Base-by-base conservation (phyloP, 2,329 filamentous ascomycete genomes). In the Fusarium sp. region DNA sequence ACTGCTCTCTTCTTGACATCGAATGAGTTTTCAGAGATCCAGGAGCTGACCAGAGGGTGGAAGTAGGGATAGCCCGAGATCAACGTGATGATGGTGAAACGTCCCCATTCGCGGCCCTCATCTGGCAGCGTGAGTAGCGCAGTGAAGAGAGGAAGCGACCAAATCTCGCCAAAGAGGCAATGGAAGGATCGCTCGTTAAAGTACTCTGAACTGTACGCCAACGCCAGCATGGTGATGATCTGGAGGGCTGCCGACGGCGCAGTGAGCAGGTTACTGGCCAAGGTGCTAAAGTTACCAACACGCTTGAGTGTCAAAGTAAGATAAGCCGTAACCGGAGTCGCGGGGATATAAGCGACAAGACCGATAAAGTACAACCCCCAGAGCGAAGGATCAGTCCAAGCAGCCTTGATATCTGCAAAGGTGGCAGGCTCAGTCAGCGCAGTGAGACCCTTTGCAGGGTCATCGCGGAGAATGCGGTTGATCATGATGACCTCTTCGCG, bases 401-500 rank as follows among this genome's bases (percentile, higher is more conserved):
- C 80, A 5, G 76, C 73, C 64, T 81, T 80, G 71, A 86, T 75
- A 59, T 85, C 83, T 38, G 76, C 72, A 62, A 79, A 76, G 0
- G 80, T 83, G 3, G 78, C 77, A 7, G 81, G 78, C 64, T 85
- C 81, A 61, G 81, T 78, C 58, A 85, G 73, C 13, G 79, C 77
- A 0, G 83, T 85, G 11, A 84, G 77, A 13, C 81, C 84, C 75
- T 86, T 87, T 34, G 84, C 84, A 0, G 85, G 84, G 69, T 86
- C 85, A 51, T 86, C 85, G 33, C 85, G 81, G 11, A 86, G 77
- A 10, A 86, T 81, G 6, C 84, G 81, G 73, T 91, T 92, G 16
- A 90, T 84, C 85, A 92, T 88, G 73, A 92, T 91, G 61, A 87
- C 85, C 72, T 92, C 90, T 74, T 92, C 88, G 2, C 82, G 82